Evolutionary conservation across 2,329 filamentous ascomycete genomes (phyloP).

Genomic region (Aspergillus novofumigatus): DNA sequence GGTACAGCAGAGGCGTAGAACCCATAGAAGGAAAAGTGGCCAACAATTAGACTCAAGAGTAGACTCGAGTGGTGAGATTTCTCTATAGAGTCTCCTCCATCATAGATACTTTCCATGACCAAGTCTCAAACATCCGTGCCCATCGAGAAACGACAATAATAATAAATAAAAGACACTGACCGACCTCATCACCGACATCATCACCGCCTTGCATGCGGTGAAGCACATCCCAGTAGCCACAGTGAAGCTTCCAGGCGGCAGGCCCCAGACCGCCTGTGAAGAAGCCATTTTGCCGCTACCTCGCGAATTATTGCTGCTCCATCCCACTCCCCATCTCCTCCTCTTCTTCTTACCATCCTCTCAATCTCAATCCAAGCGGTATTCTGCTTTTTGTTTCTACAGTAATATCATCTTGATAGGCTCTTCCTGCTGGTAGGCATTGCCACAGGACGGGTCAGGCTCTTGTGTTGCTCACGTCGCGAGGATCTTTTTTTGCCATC

Average conservation of each 20-base stretch:
- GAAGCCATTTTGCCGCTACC: conserved; percentile 32
- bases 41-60: not conserved
- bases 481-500: conserved; percentile 18
- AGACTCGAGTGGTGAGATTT: not conserved
- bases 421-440: conserved; percentile 4
- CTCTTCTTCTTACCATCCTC: not conserved
- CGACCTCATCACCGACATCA: conserved; percentile 25
- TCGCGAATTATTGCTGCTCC: conserved; percentile 4
- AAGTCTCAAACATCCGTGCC: not conserved
- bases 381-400: not conserved
- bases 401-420: not conserved
- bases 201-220: conserved; percentile 40
- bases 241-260: conserved; percentile 11
- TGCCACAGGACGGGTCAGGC: not conserved
- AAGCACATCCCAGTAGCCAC: conserved; percentile 26
- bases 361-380: not conserved
- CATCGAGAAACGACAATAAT: not conserved
- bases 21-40: not conserved
- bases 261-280: conserved; percentile 33
- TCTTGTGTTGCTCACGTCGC: conserved; percentile 2
- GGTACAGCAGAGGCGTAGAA: not conserved
- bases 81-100: not conserved
- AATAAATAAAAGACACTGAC: conserved; percentile 10
- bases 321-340: conserved; percentile 19
- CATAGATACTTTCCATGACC: not conserved